Evolutionary conservation across 805 yeast species (phyloP).

Genomic region (Candida manassasensis): DNA sequence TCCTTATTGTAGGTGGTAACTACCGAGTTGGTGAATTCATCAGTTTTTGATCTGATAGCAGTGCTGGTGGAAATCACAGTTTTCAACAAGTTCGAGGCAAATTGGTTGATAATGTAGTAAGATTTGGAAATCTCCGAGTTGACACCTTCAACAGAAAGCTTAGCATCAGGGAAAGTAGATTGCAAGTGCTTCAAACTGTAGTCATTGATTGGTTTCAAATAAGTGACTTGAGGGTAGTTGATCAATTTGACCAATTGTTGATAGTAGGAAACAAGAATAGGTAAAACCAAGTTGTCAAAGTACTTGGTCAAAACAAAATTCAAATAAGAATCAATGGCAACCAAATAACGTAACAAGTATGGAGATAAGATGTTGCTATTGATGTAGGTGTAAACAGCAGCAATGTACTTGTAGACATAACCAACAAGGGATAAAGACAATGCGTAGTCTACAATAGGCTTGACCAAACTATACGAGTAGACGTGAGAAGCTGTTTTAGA

Average conservation of each 20-base stretch:
- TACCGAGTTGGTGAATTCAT: conserved; percentile 20
- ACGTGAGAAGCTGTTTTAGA: conserved; percentile 33
- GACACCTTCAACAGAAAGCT: neutral
- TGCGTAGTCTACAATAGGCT: conserved; percentile 16
- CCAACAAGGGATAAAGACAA: conserved; percentile 23
- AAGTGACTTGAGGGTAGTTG: conserved; percentile 4
- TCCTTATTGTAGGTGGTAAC: conserved; percentile 32
- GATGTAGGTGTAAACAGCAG: conserved; percentile 11
- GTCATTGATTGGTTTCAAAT: conserved; percentile 1
- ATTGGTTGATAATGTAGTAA: conserved; percentile 15
- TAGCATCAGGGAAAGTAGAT: conserved; percentile 1
- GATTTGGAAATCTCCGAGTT: conserved; percentile 16
- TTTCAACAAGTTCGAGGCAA: conserved; percentile 16
- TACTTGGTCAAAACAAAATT: neutral
- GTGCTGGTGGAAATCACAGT: conserved; percentile 18
- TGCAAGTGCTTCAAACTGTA: neutral
- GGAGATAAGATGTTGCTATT: conserved; percentile 2
- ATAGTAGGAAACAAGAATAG: conserved; percentile 6
- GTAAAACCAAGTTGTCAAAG: conserved; percentile 5
- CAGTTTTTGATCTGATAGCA: conserved; percentile 6
- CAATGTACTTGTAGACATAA: conserved; percentile 19
- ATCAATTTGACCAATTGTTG: conserved; percentile 6
- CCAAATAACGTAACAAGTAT: conserved; percentile 7
- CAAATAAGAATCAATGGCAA: conserved; percentile 19
- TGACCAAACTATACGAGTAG: conserved; percentile 26